These are phyloP conservation scores for Picochlorum sp. DNA, from an alignment of 139 green algal species.

Conservation along the genomic window DNA sequence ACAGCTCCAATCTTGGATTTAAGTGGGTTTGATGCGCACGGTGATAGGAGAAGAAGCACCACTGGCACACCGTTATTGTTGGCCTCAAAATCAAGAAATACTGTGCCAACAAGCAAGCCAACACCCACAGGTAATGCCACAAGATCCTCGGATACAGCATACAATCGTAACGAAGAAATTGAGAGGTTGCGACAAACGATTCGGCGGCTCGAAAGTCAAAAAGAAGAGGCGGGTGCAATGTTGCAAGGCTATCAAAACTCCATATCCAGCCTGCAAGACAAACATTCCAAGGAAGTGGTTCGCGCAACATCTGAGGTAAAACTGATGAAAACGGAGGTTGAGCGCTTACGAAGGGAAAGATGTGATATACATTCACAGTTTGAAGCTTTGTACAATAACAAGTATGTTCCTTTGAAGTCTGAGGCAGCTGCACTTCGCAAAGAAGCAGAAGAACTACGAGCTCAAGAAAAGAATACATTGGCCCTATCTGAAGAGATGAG, in stretches of 20 bases:
- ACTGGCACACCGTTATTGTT: neutral
- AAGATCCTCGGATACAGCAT: neutral
- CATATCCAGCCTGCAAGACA: conserved; percentile 18
- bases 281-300: conserved; percentile 8
- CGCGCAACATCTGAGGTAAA: conserved; percentile 4
- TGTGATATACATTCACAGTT: conserved; percentile 5
- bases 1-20: neutral
- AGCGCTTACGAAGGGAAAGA: neutral
- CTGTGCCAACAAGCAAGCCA: neutral
- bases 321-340: conserved; percentile 12
- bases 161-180: neutral
- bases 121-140: neutral
- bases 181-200: neutral
- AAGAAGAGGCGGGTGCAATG: conserved; percentile 7
- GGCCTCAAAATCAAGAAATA: neutral
- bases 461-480: neutral
- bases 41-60: neutral
- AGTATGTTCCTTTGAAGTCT: conserved; percentile 22
- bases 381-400: conserved; percentile 12
- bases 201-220: neutral
- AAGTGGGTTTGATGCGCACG: conserved; percentile 4
- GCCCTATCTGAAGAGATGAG: neutral
- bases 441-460: neutral
- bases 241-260: conserved; percentile 17
- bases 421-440: neutral